phyloP scores from a whole-genome alignment of 1,284 basidiomycete species.

The Trichosporon sp. region DNA sequence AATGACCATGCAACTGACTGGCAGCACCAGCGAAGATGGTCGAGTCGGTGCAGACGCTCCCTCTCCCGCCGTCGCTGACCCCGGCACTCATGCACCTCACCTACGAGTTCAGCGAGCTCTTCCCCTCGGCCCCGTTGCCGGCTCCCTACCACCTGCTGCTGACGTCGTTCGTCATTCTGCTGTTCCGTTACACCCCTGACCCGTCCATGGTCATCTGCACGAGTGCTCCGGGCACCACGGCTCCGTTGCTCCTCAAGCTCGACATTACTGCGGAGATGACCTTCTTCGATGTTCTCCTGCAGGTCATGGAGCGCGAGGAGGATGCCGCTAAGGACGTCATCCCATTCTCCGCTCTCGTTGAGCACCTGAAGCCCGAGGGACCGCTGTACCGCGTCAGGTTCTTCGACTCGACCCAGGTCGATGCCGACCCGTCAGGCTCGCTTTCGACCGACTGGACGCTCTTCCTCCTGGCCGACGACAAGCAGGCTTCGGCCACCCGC shows the following conservation, averaged over 20 bases:
- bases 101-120: constrained; percentile 61
- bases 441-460: constrained; percentile 88
- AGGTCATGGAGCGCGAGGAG: constrained; percentile 59
- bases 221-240: constrained; percentile 65
- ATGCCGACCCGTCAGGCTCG: constrained; percentile 71
- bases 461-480: constrained; percentile 58
- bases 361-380: constrained; percentile 61
- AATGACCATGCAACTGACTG: constrained; percentile 10
- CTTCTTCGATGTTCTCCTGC: constrained; percentile 79
- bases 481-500: constrained; percentile 61
- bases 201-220: constrained; percentile 91
- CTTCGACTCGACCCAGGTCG: constrained; percentile 70
- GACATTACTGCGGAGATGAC: constrained; percentile 80
- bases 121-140: constrained; percentile 52
- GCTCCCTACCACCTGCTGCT: constrained; percentile 89
- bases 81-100: constrained; percentile 52
- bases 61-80: constrained; percentile 53
- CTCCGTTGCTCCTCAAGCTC: constrained; percentile 79
- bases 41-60: constrained; percentile 65
- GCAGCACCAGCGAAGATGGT: constrained; percentile 63
- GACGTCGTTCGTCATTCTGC: constrained; percentile 80
- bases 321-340: constrained; percentile 79
- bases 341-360: constrained; percentile 74
- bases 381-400: constrained; percentile 87
- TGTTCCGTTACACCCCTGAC: constrained; percentile 95